Base-by-base conservation (phyloP, 1,139 yeast genomes). In the Zygosaccharomyces pseudobailii region DNA sequence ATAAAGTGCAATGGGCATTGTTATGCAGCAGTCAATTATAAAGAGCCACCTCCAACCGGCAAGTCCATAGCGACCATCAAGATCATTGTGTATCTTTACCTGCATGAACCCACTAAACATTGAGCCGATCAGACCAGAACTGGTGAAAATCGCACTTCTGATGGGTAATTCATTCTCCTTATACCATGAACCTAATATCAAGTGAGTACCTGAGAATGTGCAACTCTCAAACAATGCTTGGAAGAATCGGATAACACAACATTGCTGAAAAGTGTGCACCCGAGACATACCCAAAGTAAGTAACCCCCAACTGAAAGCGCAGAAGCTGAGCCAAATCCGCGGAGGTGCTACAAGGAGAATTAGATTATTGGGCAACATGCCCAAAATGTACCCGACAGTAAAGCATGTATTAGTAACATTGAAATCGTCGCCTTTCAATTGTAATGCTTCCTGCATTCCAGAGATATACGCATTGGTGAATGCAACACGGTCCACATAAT, bases 41-140 rank as follows among this genome's bases (percentile, higher is more conserved):
- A 81, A 82, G 47, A 82, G 70, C 87, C 87, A 81, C 64, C 82
- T 75, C 87, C 87, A 82, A 3, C 84, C 78, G 17, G 68, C 75
- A 36, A 79, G 66, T 0, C 85, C 84, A 25, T 59, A 62, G 4
- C 55, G 58, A 9, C 78, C 79, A 49, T 74, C 71, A 63, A 81
- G 62, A 35, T 68, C 61, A 45, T 74, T 69, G 55, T 72, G 74
- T 40, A 81, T 79, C n/a, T 83, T 79, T 19, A 82, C 83, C 25
- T 87, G 85, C 62, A 82, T 71, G 52, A 79, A 74, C 24, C 83
- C 82, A 43, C 80, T 73, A 51, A 75, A 75, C 51, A 78, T 72
- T 13, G 77, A 73, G 1, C 83, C 83, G 37, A 77, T 57, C 37
- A 76, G 64, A 4, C 82, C 82, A 28, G 80, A 71, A 38, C 75